Evolutionary conservation across 2,329 filamentous ascomycete species (phyloP), one percentile per base, ranked within the genome.

Genomic region (Talaromyces sp.): DNA sequence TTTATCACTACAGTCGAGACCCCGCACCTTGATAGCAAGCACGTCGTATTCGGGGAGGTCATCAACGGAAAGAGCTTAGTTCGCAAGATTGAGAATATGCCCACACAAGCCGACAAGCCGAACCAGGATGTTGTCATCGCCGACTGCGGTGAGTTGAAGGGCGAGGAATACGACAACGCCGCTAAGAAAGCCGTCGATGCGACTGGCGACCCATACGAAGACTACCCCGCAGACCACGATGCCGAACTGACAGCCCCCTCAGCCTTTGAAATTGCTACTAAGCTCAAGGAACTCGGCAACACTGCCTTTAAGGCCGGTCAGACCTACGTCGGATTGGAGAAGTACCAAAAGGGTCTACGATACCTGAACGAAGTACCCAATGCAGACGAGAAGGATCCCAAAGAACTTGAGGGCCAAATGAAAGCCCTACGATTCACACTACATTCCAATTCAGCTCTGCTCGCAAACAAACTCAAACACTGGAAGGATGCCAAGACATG

Each of bases 1-100:
- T 99, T 99, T 84, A 83, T 98, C 71, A 99, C 95, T 56, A 98
- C 95, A 16, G 91, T 96, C 33, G 84, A 88, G n/a, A 98, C 95
- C 14, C 93, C 92, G 55, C 95, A 98, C 76, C 86, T 98, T 42
- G 93, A 99, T 76, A 87, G 87, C 75, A 99, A 99, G 83, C 93
- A 99, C 79, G 95, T 98, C 54, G 93, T 99, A 25, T 99, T 97
- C 70, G 95, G 95, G 66, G 89, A 97, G 75, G 93, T 98, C 62
- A 85, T 97, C 72, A 90, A 88, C 65, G 95, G 95, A 72, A 98
- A 97, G 83, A 93, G 91, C 66, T 81, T 97, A 40, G 86, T 98
- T 37, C 89, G 95, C 67, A 88, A 93, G 76, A 88, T 98, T 71
- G 95, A 99, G 80, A 95, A 95, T 77, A 81, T 91, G 66, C 82